These are phyloP conservation scores for Lactifluus piperatus DNA, from an alignment of 768 basidiomycete genomes.

Conservation along the genomic window DNA sequence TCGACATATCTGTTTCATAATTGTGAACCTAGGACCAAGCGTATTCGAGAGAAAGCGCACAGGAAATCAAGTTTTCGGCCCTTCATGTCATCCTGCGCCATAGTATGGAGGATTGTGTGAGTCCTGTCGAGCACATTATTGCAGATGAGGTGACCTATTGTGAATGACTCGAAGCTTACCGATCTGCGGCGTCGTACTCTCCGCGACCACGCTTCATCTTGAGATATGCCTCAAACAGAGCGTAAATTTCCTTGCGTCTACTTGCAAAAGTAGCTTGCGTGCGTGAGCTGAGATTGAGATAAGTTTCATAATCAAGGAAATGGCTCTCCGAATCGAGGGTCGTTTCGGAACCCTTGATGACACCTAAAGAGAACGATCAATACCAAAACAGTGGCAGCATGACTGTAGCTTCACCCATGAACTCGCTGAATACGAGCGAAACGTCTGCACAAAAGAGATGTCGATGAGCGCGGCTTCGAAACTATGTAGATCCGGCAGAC, in stretches of 20 bases:
- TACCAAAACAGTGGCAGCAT: neutral
- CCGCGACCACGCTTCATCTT: constrained; percentile 35
- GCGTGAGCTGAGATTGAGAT: constrained; percentile 36
- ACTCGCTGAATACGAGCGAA: constrained; percentile 53
- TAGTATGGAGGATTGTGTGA: constrained; percentile 5
- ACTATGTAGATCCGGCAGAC: constrained; percentile 27
- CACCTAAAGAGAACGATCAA: constrained; percentile 30
- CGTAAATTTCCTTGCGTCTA: constrained; percentile 41
- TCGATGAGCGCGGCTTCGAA: neutral
- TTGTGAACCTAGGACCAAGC: neutral
- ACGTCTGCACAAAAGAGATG: constrained; percentile 39
- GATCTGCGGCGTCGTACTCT: constrained; percentile 54
- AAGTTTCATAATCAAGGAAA: constrained; percentile 12
- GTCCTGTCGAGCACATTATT: neutral
- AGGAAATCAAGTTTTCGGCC: constrained; percentile 10
- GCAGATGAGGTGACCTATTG: neutral
- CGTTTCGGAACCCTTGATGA: constrained; percentile 59
- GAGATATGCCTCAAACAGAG: constrained; percentile 44
- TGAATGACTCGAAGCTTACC: constrained; percentile 30
- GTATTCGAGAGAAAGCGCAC: neutral
- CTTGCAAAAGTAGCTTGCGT: constrained; percentile 46
- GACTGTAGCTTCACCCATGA: constrained; percentile 38
- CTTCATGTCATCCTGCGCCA: constrained; percentile 2
- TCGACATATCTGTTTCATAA: constrained; percentile 51
- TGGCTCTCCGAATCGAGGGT: constrained; percentile 26